Conservation (phyloP, 1,284 basidiomycete genomes). For the Pseudozyma thailandica region DNA sequence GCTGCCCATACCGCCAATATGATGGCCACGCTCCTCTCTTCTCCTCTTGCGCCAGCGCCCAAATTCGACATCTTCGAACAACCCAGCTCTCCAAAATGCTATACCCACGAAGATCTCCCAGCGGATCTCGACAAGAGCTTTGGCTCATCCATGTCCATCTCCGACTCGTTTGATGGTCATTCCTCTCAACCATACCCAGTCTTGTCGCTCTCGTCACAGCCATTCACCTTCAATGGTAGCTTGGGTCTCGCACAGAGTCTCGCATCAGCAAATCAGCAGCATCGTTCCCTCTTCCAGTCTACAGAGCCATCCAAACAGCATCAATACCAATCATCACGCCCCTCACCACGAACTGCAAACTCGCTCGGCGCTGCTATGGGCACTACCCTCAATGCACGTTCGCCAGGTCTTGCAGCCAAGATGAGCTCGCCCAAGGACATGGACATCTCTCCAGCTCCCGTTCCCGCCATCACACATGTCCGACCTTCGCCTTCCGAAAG, state of each 20-base stretch:
- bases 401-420: slow-evolving; percentile 55
- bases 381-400: slow-evolving; percentile 52
- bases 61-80: slow-evolving; percentile 51
- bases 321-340: slow-evolving; percentile 6
- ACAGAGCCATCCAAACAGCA: slow-evolving; percentile 29
- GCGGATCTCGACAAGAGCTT: slow-evolving; percentile 64
- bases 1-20: neutral
- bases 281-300: slow-evolving; percentile 14
- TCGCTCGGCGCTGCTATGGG: slow-evolving; percentile 55
- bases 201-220: slow-evolving; percentile 10
- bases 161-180: slow-evolving; percentile 57
- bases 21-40: slow-evolving; percentile 49
- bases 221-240: slow-evolving; percentile 20
- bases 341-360: slow-evolving; percentile 14
- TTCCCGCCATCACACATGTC: slow-evolving; percentile 4
- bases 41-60: slow-evolving; percentile 32
- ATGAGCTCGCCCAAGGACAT: slow-evolving; percentile 62
- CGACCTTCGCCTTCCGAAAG: slow-evolving; percentile 32
- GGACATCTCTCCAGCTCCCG: slow-evolving; percentile 60
- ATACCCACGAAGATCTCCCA: slow-evolving; percentile 50
- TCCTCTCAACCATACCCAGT: slow-evolving; percentile 15
- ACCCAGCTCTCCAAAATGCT: slow-evolving; percentile 49
- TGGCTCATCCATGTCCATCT: slow-evolving; percentile 67
- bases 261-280: slow-evolving; percentile 24
- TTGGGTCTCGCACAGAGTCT: slow-evolving; percentile 33